Percentiles rank a stretch among this genome's conserved stretches.
Evolutionary conservation across 2,329 filamentous ascomycete species (phyloP).

Genomic region (Pyricularia grisea): DNA sequence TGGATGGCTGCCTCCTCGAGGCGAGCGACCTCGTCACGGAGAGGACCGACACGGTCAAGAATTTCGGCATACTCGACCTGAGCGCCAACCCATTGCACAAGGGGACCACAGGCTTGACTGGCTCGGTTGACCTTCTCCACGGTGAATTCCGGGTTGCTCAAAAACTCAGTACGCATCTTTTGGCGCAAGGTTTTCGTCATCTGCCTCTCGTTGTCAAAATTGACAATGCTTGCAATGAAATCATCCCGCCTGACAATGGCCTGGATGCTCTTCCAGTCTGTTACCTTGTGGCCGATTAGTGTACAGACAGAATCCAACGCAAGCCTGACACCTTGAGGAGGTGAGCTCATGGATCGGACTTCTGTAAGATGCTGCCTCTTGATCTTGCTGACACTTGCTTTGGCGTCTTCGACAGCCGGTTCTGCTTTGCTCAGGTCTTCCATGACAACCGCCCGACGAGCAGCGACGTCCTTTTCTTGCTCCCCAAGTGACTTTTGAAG

Average conservation of each 20-base stretch:
- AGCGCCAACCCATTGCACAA: slow-evolving; percentile 94
- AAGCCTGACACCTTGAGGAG: slow-evolving; percentile 81
- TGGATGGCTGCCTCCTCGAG: slow-evolving; percentile 83
- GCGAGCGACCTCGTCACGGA: slow-evolving; percentile 79
- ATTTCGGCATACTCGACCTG: slow-evolving; percentile 99
- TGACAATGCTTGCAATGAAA: slow-evolving; percentile 96
- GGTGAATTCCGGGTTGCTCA: slow-evolving; percentile 91
- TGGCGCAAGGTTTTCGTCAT: slow-evolving; percentile 78
- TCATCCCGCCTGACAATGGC: slow-evolving; percentile 84
- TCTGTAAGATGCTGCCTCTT: slow-evolving; percentile 95
- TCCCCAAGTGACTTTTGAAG: slow-evolving; percentile 80
- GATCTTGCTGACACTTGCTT: slow-evolving; percentile 96
- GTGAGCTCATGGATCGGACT: slow-evolving; percentile 93
- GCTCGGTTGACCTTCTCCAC: slow-evolving; percentile 94
- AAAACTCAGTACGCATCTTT: slow-evolving; percentile 88
- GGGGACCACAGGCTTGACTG: slow-evolving; percentile 90
- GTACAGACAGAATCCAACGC: slow-evolving; percentile 96
- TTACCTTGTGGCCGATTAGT: slow-evolving; percentile 79
- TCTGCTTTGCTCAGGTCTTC: slow-evolving; percentile 84
- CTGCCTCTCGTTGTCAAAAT: slow-evolving; percentile 89
- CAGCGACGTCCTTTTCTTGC: slow-evolving; percentile 80
- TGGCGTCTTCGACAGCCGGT: slow-evolving; percentile 84
- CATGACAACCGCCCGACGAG: slow-evolving; percentile 74
- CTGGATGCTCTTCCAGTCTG: slow-evolving; percentile 84
- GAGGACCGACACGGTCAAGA: slow-evolving; percentile 81